Base-by-base conservation (phyloP, 768 basidiomycete genomes). In the Lenzites betulinus region DNA sequence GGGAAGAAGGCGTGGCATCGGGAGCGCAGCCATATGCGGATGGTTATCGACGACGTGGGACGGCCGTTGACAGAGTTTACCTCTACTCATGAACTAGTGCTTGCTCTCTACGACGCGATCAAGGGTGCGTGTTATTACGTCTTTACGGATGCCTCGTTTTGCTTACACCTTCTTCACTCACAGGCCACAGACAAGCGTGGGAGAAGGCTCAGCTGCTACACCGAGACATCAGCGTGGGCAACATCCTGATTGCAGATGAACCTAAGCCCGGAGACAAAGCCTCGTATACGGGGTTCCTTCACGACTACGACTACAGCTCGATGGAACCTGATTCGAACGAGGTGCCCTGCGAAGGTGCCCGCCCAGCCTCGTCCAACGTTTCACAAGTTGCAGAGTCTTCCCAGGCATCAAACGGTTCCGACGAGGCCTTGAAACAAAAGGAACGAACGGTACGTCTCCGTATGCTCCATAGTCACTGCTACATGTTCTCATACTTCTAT, bases 171-270 rank as follows among this genome's bases (percentile, higher is more conserved):
- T 25, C 48, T 50, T 2, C 18, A n/a, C 15, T 18, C 15, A 47
- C 11, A 67, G 66, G 61, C 2, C 66, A 67, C 25, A 18, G 26
- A 11, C 28, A 46, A 15, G 60, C 61, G 0, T 58, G 44, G 50
- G 42, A 48, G 23, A 30, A 47, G n/a, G 64, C 59, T 6, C 52
- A 54, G 1, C 48, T 69, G 12, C 33, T 69, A 6, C 67, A 66
- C 26, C 47, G 65, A 1, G 67, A 69, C 33, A 30, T 69, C 42
- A 69, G 67, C 25, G 55, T 54, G 12, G 53, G 54, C 13, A 69
- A 69, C 22, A 63, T 69, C 20, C 53, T 69, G n/a, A 65, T 69
- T 41, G 49, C 25, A 0, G 52, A 48, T 36, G 25, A 42, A 8
- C 18, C 16, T n/a, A n/a, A n/a, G n/a, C 23, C 8, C 39, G 7